Evolutionary conservation across 129 eudicot species (phyloP).

Genomic region (Sambucus nigra): DNA sequence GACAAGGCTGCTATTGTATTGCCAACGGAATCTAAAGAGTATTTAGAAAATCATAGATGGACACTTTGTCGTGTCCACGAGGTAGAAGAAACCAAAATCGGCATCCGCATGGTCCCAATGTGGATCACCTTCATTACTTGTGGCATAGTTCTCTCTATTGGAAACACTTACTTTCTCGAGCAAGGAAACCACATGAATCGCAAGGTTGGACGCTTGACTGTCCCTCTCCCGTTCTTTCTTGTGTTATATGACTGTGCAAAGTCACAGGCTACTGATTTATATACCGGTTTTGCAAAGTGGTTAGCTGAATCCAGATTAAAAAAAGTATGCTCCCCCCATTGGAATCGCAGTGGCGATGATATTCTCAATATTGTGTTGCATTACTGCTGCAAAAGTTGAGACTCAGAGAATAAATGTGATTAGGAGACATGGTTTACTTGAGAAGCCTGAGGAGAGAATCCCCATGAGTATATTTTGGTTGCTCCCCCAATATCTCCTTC

Average conservation of each 20-base stretch:
- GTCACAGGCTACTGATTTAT: constrained; percentile 2
- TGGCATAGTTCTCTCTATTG: constrained; percentile 46
- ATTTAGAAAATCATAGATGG: constrained; percentile 32
- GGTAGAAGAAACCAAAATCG: constrained; percentile 59
- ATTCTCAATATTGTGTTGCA: constrained; percentile 42
- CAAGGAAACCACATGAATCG: constrained; percentile 39
- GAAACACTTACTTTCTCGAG: constrained; percentile 50
- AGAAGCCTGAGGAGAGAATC: constrained; percentile 39
- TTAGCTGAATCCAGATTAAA: too few species aligned
- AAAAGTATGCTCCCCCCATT: constrained; percentile 22
- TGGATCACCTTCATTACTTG: constrained; percentile 47
- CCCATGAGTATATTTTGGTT: constrained; percentile 50
- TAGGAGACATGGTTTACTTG: constrained; percentile 29
- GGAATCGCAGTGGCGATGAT: constrained; percentile 36
- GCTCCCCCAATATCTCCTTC: constrained; percentile 54
- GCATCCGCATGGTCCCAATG: constrained; percentile 56
- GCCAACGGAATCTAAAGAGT: constrained; percentile 11
- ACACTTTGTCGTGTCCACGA: constrained; percentile 42
- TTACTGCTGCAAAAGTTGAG: constrained; percentile 56
- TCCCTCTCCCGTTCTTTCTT: constrained; percentile 17
- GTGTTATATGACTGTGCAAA: constrained; percentile 5
- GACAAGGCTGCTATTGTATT: constrained; percentile 56
- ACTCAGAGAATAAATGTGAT: constrained; percentile 25
- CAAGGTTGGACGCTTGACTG: constrained; percentile 13
- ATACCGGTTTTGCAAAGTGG: not conserved